phyloP scores from a whole-genome alignment of 495 filamentous ascomycete genomes.

The Evernia prunastri region DNA sequence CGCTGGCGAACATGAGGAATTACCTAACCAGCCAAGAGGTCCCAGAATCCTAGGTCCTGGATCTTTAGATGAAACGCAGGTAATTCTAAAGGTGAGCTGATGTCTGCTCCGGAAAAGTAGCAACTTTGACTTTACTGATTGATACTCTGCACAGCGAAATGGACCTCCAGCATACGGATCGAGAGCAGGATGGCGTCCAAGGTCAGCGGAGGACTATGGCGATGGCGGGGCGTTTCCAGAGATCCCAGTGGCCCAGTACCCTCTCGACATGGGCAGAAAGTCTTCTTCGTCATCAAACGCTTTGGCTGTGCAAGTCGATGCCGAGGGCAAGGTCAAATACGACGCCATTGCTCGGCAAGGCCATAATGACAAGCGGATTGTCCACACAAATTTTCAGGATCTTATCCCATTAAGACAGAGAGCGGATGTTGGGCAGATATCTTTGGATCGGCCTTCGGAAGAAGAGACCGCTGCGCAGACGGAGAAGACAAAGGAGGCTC shows the following conservation, averaged over 20 bases:
- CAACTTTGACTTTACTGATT: background rate
- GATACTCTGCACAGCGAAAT: conserved; percentile 49
- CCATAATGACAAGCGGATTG: conserved; percentile 72
- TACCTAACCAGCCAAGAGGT: conserved; percentile 64
- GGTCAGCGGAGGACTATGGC: conserved; percentile 81
- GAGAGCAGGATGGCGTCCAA: conserved; percentile 80
- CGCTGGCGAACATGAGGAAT: conserved; percentile 74
- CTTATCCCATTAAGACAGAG: conserved; percentile 90
- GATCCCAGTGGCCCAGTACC: conserved; percentile 89
- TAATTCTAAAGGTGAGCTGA: conserved; percentile 66
- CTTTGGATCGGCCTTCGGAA: conserved; percentile 77
- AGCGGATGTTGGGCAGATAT: conserved; percentile 88
- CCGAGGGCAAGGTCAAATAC: conserved; percentile 89
- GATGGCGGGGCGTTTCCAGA: conserved; percentile 97
- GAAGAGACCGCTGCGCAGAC: conserved; percentile 76
- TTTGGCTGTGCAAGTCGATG: conserved; percentile 84
- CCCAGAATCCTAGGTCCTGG: conserved; percentile 71
- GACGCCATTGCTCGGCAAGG: conserved; percentile 91
- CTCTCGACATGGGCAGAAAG: conserved; percentile 88
- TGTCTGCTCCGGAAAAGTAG: background rate
- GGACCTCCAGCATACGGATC: conserved; percentile 85
- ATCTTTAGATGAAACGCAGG: conserved; percentile 75
- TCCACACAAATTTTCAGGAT: conserved; percentile 95
- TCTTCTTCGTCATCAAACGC: conserved; percentile 70
- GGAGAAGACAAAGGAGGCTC: conserved; percentile 79